Conservation (phyloP, 2,329 filamentous ascomycete species). For the Catunica adiposa region DNA sequence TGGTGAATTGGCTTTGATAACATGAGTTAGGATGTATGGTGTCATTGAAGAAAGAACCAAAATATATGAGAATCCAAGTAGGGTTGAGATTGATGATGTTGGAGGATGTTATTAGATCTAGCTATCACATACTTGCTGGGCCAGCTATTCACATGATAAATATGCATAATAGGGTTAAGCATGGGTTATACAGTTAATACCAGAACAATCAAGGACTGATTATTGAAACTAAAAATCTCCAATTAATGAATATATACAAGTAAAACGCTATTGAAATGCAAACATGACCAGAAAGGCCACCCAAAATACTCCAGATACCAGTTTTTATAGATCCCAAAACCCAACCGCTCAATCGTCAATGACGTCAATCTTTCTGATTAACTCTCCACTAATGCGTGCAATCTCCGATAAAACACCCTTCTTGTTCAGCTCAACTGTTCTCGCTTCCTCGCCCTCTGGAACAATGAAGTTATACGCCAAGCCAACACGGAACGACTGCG, state of each 20-base stretch:
- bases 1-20: too few species aligned
- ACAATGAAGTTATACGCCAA: slow-evolving; percentile 42
- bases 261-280: slow-evolving; percentile 8
- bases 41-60: too few species aligned
- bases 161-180: too few species aligned
- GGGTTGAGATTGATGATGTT: neutral
- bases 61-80: neutral
- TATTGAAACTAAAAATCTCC: neutral
- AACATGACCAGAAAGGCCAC: neutral
- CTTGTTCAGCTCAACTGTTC: slow-evolving; percentile 47
- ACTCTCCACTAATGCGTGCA: slow-evolving; percentile 45
- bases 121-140: too few species aligned
- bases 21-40: too few species aligned
- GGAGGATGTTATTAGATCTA: too few species aligned
- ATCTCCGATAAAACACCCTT: slow-evolving; percentile 57
- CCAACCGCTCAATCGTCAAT: slow-evolving; percentile 16
- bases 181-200: too few species aligned
- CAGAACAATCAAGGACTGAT: too few species aligned
- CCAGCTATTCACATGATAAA: too few species aligned
- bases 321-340: neutral
- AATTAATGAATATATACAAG: slow-evolving; percentile 5
- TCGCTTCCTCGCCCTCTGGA: slow-evolving; percentile 24
- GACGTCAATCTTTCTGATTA: slow-evolving; percentile 51
- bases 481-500: slow-evolving; percentile 51
- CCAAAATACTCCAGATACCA: neutral